Percentiles rank a stretch among this genome's conserved stretches.
Evolutionary conservation across 2,329 filamentous ascomycete genomes (phyloP).

Genomic region (Neofusicoccum parvum): DNA sequence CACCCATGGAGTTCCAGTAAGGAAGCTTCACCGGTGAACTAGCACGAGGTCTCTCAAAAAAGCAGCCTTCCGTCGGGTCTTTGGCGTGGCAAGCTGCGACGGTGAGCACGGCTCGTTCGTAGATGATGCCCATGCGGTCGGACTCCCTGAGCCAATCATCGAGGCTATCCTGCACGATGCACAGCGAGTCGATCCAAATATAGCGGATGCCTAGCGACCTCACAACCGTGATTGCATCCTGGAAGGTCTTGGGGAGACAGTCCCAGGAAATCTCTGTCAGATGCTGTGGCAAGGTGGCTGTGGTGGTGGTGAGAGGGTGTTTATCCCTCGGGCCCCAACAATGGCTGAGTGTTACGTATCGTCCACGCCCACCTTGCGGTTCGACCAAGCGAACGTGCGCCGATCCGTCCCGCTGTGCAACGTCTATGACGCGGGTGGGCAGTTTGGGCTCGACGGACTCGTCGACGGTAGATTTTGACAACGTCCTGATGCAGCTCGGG

Average conservation of each 20-base stretch:
- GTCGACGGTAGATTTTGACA: constrained; percentile 25
- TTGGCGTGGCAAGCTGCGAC: constrained; percentile 13
- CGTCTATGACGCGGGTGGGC: constrained; percentile 28
- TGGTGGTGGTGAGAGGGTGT: constrained; percentile 29
- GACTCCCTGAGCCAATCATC: constrained; percentile 20
- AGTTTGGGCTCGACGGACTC: constrained; percentile 23
- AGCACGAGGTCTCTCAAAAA: not conserved
- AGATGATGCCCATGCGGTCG: constrained; percentile 20
- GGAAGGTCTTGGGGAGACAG: constrained; percentile 20
- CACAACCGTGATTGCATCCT: constrained; percentile 22
- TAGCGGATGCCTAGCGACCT: constrained; percentile 19
- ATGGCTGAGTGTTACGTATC: constrained; percentile 25
- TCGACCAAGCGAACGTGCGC: constrained; percentile 26
- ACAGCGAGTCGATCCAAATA: constrained; percentile 27
- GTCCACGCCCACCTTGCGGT: constrained; percentile 17
- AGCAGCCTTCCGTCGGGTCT: constrained; percentile 16
- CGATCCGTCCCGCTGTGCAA: constrained; percentile 22
- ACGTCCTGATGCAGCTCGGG: constrained; percentile 25
- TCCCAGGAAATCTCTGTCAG: constrained; percentile 25
- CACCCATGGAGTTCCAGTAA: constrained; percentile 21
- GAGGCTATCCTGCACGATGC: constrained; percentile 24
- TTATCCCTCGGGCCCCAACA: constrained; percentile 28
- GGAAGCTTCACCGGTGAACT: constrained; percentile 24
- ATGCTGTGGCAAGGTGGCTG: constrained; percentile 23
- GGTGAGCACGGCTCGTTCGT: constrained; percentile 16